These are phyloP conservation scores for Fusarium temperatum DNA, from an alignment of 2,329 filamentous ascomycete genomes.

Conservation along the genomic window DNA sequence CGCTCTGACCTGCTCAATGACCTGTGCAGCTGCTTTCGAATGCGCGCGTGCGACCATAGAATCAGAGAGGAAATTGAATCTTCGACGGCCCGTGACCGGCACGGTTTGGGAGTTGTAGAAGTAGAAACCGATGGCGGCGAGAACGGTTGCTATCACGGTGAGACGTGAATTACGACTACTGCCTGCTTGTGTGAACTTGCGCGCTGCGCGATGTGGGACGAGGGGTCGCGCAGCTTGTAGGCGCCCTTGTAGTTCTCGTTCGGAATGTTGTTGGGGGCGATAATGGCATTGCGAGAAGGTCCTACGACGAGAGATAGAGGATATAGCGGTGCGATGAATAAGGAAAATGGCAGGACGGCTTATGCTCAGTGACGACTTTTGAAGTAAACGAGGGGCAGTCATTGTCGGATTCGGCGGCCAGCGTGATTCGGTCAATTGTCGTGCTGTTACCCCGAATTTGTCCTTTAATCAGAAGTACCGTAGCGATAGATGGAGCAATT, in stretches of 20 bases:
- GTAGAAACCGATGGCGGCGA: conserved; percentile 67
- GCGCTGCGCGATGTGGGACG: conserved; percentile 41
- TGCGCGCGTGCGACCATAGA: conserved; percentile 60
- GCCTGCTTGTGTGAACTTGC: conserved; percentile 42
- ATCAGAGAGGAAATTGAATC: conserved; percentile 75
- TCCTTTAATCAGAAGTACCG: background rate
- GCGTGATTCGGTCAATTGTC: background rate
- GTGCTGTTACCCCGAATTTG: background rate
- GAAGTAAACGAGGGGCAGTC: conserved; percentile 35
- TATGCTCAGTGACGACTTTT: background rate
- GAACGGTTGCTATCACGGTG: conserved; percentile 52
- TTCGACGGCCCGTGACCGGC: conserved; percentile 73
- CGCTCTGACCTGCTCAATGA: conserved; percentile 63
- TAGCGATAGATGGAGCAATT: background rate
- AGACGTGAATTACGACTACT: conserved; percentile 45
- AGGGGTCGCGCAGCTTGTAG: conserved; percentile 45
- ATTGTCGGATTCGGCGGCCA: conserved; percentile 13
- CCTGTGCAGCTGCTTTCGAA: conserved; percentile 41
- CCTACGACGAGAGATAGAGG: conserved; percentile 18
- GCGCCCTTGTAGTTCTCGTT: conserved; percentile 37
- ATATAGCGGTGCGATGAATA: background rate
- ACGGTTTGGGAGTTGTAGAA: conserved; percentile 75
- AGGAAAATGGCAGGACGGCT: conserved; percentile 3
- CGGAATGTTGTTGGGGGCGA: conserved; percentile 30
- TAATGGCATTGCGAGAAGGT: conserved; percentile 36